Evolutionary conservation across 2,329 filamentous ascomycete genomes (phyloP).

Genomic region (Cryoendolithus antarcticus): DNA sequence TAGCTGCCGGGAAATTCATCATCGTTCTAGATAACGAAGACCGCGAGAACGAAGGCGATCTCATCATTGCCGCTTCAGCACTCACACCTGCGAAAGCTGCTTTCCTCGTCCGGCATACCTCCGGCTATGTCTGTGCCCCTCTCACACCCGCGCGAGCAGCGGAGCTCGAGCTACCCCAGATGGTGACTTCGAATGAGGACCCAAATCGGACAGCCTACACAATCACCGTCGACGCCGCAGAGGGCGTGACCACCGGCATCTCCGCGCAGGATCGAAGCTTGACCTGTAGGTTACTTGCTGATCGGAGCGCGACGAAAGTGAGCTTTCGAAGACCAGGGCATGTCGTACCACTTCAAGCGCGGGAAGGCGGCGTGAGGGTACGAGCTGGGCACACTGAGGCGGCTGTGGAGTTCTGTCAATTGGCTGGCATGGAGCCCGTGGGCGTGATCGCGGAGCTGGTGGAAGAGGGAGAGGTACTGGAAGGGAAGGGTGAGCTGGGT

Average conservation of each 20-base stretch:
- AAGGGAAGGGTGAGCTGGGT: slow-evolving; percentile 51
- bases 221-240: slow-evolving; percentile 68
- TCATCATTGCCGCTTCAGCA: slow-evolving; percentile 82
- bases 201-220: slow-evolving; percentile 89
- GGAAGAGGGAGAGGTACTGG: slow-evolving; percentile 64
- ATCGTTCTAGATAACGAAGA: slow-evolving; percentile 85
- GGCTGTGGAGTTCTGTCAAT: slow-evolving; percentile 73
- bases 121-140: slow-evolving; percentile 88
- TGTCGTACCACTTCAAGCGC: slow-evolving; percentile 71
- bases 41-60: slow-evolving; percentile 95
- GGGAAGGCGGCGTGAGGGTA: slow-evolving; percentile 69
- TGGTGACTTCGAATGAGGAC: slow-evolving; percentile 69
- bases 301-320: slow-evolving; percentile 42
- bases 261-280: slow-evolving; percentile 75
- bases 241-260: slow-evolving; percentile 75
- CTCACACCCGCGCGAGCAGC: slow-evolving; percentile 57
- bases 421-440: slow-evolving; percentile 58
- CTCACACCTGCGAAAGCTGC: slow-evolving; percentile 85
- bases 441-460: slow-evolving; percentile 88
- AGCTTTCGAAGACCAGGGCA: slow-evolving; percentile 77
- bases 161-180: slow-evolving; percentile 69
- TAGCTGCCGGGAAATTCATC: slow-evolving; percentile 64
- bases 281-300: slow-evolving; percentile 67
- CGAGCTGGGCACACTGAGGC: slow-evolving; percentile 86
- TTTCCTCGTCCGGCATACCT: slow-evolving; percentile 84